Conservation (phyloP, 2,329 filamentous ascomycete genomes). For the Fusarium praegraminearum region DNA sequence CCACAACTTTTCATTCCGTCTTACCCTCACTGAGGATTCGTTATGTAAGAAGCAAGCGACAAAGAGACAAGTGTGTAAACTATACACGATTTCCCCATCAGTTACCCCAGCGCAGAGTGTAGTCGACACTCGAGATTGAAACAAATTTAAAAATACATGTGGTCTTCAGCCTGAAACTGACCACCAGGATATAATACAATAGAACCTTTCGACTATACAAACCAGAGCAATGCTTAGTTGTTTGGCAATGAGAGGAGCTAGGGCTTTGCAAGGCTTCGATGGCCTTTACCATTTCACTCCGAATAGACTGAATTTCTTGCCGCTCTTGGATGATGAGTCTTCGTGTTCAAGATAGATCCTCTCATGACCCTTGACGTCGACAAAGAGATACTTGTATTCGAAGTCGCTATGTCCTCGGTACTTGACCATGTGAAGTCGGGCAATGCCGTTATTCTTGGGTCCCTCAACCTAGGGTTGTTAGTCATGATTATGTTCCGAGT, state of each 20-base stretch:
- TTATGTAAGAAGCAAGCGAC: not conserved
- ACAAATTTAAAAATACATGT: slow-evolving; percentile 20
- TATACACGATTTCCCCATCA: not conserved
- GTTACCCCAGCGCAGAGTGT: not conserved
- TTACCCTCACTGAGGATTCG: not conserved
- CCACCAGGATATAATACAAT: slow-evolving; percentile 32
- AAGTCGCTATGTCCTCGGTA: slow-evolving; percentile 73
- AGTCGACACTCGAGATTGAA: not conserved
- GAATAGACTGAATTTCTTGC: slow-evolving; percentile 67
- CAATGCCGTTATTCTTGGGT: slow-evolving; percentile 77
- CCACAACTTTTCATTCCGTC: not conserved
- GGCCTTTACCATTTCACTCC: slow-evolving; percentile 67
- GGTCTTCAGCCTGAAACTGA: not conserved
- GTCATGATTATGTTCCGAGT: not conserved
- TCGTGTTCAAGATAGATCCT: slow-evolving; percentile 75
- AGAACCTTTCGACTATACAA: not conserved
- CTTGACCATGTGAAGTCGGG: slow-evolving; percentile 82
- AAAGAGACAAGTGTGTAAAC: not conserved
- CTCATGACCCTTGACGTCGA: slow-evolving; percentile 81
- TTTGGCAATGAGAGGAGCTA: not conserved
- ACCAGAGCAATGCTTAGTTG: not conserved
- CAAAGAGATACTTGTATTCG: slow-evolving; percentile 81
- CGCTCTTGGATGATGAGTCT: slow-evolving; percentile 56
- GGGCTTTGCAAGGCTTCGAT: not conserved
- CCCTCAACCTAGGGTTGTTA: slow-evolving; percentile 74